Conservation (phyloP, 805 yeast species). For the Saturnispora besseyi region DNA sequence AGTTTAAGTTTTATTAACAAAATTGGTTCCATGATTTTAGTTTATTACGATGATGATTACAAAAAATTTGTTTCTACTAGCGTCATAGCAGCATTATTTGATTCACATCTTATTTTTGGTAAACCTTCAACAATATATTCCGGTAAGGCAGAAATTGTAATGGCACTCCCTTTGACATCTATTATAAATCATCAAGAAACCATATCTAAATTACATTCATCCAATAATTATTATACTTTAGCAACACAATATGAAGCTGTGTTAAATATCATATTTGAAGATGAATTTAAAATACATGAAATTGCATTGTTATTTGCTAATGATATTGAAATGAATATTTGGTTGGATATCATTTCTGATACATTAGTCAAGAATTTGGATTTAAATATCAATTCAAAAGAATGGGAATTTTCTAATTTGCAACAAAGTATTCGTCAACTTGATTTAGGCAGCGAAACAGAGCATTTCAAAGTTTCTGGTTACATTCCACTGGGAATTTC, state of each 20-base stretch:
- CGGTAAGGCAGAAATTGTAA: constrained; percentile 28
- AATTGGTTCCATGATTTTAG: constrained; percentile 33
- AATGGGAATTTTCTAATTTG: constrained; percentile 17
- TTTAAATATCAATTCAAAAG: constrained; percentile 11
- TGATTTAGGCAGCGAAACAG: constrained; percentile 8
- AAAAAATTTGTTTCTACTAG: constrained; percentile 11
- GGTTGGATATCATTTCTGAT: constrained; percentile 29
- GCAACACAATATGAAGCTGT: constrained; percentile 25
- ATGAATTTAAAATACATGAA: constrained; percentile 35
- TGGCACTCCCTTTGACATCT: constrained; percentile 40
- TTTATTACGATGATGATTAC: constrained; percentile 30
- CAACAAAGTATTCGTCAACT: constrained; percentile 13
- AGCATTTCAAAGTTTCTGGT: constrained; percentile 8
- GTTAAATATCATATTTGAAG: constrained; percentile 41
- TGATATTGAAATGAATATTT: constrained; percentile 29
- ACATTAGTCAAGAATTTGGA: constrained; percentile 5
- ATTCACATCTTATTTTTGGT: constrained; percentile 40
- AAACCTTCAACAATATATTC: constrained; percentile 18
- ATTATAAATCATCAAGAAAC: constrained; percentile 12
- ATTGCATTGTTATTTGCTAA: constrained; percentile 30
- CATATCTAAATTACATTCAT: constrained; percentile 11
- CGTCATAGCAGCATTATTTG: constrained; percentile 37
- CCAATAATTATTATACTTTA: constrained; percentile 23
- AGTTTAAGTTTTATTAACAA: constrained; percentile 39
- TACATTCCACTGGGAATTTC: constrained; percentile 3